Evolutionary conservation across 257 asterid species (phyloP).

Genomic region (Solanum stenotomum): DNA sequence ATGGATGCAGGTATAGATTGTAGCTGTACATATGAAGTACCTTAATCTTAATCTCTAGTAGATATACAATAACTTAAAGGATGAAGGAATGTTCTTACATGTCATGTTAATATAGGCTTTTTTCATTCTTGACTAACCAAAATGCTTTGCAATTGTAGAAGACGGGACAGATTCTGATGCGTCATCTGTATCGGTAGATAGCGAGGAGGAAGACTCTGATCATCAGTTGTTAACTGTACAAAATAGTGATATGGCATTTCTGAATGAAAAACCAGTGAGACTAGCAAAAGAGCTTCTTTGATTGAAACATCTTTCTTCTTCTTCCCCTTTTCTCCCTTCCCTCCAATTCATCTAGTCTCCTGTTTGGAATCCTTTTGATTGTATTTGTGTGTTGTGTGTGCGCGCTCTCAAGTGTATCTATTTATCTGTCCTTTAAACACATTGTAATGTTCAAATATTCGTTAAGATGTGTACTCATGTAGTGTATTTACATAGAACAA

Average conservation of each 20-base stretch:
- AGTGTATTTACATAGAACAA: background rate
- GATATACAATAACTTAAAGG: background rate
- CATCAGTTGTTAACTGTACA: slow-evolving; percentile 59
- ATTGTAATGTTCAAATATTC: background rate
- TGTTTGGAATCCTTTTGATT: background rate
- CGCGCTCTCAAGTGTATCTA: background rate
- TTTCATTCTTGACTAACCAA: background rate
- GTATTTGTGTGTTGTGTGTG: background rate
- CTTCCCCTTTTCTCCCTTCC: background rate
- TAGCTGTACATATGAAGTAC: background rate
- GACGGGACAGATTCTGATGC: slow-evolving; percentile 38
- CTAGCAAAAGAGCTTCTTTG: slow-evolving; percentile 59
- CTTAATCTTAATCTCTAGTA: background rate
- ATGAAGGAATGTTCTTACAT: background rate
- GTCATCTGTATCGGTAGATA: slow-evolving; percentile 37
- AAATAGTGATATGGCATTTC: slow-evolving; percentile 58
- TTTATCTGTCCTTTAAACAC: background rate
- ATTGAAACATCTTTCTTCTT: slow-evolving; percentile 1
- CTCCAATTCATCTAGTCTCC: background rate
- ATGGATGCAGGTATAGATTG: background rate
- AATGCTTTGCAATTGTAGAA: slow-evolving; percentile 21
- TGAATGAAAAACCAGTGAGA: slow-evolving; percentile 73
- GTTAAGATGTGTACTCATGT: background rate
- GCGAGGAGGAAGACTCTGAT: slow-evolving; percentile 50
- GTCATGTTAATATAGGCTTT: background rate